These are phyloP conservation scores for Gossypium raimondii DNA, from an alignment of 345 rosid genomes.

Conservation along the genomic window DNA sequence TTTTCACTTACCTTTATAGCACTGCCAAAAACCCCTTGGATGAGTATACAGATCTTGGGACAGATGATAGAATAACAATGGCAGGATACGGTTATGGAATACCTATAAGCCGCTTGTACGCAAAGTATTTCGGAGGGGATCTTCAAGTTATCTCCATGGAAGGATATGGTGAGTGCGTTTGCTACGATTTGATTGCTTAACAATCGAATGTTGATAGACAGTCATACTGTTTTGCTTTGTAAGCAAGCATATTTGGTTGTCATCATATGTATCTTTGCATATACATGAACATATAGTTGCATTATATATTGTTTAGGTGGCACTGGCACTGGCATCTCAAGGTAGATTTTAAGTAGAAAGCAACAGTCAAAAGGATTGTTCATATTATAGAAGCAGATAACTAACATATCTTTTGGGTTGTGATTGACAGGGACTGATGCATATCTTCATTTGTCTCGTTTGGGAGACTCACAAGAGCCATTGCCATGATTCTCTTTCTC, in stretches of 20 bases:
- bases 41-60: constrained; percentile 56
- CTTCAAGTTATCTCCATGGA: constrained; percentile 95
- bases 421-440: constrained; percentile 32
- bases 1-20: constrained; percentile 93
- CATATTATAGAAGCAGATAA: neutral
- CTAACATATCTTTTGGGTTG: neutral
- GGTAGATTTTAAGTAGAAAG: neutral
- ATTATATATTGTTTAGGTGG: neutral
- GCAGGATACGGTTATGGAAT: constrained; percentile 96
- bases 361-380: neutral
- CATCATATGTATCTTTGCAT: neutral
- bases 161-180: constrained; percentile 86
- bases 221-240: neutral
- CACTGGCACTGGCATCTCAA: neutral
- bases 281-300: neutral
- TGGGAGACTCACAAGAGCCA: constrained; percentile 73
- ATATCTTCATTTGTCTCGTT: constrained; percentile 62
- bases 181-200: neutral
- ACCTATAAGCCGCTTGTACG: constrained; percentile 94
- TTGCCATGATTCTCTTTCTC: constrained; percentile 13
- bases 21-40: constrained; percentile 88
- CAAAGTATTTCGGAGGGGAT: constrained; percentile 95
- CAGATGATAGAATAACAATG: constrained; percentile 69
- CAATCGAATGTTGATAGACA: neutral
- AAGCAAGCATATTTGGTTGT: neutral